These are phyloP conservation scores for Carex parvula DNA, from an alignment of 176 grass and related monocot genomes.

Conservation along the genomic window DNA sequence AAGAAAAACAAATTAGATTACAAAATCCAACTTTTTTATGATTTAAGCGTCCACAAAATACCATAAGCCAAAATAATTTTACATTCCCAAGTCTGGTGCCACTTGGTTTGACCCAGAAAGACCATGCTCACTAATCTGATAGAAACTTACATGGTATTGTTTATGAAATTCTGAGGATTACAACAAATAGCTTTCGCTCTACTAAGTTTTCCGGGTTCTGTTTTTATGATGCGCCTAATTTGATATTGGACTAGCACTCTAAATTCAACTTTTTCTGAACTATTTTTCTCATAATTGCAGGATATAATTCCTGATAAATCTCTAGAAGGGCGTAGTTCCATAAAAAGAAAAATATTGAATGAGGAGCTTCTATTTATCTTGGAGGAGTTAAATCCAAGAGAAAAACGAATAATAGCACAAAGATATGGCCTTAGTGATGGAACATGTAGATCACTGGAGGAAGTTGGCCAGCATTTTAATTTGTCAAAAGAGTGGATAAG, in stretches of 20 bases:
- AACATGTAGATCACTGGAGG: constrained; percentile 60
- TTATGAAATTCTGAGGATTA: not conserved
- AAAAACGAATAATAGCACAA: constrained; percentile 46
- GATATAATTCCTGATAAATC: constrained; percentile 58
- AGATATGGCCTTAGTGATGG: constrained; percentile 66
- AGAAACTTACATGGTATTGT: not conserved
- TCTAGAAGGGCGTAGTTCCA: constrained; percentile 28
- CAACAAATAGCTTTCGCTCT: not conserved
- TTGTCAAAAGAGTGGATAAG: constrained; percentile 82
- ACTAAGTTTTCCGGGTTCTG: not conserved
- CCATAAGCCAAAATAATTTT: not conserved
- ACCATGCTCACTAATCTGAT: not conserved
- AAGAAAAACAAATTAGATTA: not conserved
- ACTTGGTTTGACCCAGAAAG: not conserved
- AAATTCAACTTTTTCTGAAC: not conserved
- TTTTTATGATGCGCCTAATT: not conserved
- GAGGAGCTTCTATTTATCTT: constrained; percentile 53
- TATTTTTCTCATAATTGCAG: constrained; percentile 31
- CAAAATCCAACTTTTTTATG: not conserved
- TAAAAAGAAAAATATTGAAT: constrained; percentile 43
- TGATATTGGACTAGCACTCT: not conserved
- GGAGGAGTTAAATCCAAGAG: constrained; percentile 48
- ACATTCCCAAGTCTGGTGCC: not conserved
- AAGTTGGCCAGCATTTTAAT: constrained; percentile 57
- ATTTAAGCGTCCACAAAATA: not conserved